Conservation (phyloP, 2,329 filamentous ascomycete species). For the Aspergillus clavatus region DNA sequence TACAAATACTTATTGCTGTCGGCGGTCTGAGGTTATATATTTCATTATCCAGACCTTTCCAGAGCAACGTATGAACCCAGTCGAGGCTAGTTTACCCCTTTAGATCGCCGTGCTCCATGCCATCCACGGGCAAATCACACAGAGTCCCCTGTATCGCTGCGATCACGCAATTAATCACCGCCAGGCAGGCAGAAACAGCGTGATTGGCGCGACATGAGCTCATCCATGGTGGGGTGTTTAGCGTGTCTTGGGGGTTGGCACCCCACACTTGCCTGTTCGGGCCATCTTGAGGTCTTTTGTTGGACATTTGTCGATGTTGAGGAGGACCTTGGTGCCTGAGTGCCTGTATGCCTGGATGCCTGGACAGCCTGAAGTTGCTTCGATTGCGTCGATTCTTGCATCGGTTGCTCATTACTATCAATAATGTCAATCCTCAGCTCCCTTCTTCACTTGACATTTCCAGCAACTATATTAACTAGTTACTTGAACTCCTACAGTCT, state of each 20-base stretch:
- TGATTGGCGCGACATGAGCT: slow-evolving; percentile 25
- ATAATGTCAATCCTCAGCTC: too few relatives aligned
- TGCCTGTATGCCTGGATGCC: neutral
- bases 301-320: neutral
- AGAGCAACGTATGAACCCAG: too few relatives aligned
- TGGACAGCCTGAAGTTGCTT: neutral
- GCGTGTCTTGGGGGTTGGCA: slow-evolving; percentile 3
- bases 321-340: slow-evolving; percentile 1
- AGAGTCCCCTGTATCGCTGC: slow-evolving; percentile 10
- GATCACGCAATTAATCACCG: slow-evolving; percentile 37
- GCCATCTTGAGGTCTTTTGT: neutral
- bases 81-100: too few relatives aligned
- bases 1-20: neutral
- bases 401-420: too few relatives aligned
- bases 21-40: neutral
- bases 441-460: too few relatives aligned
- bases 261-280: neutral
- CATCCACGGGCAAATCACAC: slow-evolving; percentile 11
- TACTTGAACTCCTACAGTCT: too few relatives aligned
- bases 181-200: slow-evolving; percentile 22
- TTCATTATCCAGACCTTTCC: neutral
- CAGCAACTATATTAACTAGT: too few relatives aligned
- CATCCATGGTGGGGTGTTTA: slow-evolving; percentile 24
- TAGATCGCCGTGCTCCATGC: slow-evolving; percentile 12
- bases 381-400: too few relatives aligned